phyloP scores from a whole-genome alignment of 148 eudicot species.

The Fagopyrum tataricum region DNA sequence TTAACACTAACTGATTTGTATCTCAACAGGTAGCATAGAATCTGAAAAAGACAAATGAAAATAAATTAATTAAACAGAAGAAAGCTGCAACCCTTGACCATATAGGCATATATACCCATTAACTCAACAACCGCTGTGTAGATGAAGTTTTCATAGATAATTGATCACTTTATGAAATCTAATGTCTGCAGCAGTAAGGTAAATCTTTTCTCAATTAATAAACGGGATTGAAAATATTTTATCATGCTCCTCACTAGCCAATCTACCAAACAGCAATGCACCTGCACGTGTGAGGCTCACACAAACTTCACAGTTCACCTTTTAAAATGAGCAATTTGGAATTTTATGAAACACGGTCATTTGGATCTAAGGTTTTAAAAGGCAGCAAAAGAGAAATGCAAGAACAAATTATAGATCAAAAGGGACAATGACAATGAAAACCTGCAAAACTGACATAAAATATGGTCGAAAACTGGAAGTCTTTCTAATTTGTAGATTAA shows the following conservation, averaged over 20 bases:
- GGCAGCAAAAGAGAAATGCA: neutral
- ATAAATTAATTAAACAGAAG: neutral
- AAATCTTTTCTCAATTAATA: neutral
- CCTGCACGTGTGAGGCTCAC: neutral
- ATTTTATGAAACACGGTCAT: neutral
- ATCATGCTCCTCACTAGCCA: neutral
- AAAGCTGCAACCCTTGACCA: neutral
- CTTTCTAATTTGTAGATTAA: neutral
- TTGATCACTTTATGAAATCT: neutral
- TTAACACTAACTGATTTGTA: conserved; percentile 58
- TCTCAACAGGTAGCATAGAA: conserved; percentile 47
- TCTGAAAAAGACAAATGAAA: conserved; percentile 27
- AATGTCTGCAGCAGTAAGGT: neutral
- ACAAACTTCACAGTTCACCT: neutral
- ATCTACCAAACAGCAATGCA: neutral
- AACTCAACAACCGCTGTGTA: neutral
- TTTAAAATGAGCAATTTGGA: neutral
- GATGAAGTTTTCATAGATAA: neutral
- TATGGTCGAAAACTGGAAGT: neutral
- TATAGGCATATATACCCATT: neutral
- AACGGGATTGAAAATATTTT: too few relatives aligned
- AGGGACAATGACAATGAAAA: neutral
- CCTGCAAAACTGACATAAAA: neutral
- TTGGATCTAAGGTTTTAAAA: neutral
- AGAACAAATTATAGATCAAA: neutral